phyloP scores from a whole-genome alignment of 495 filamentous ascomycete species.

The Aspergillus affinis region DNA sequence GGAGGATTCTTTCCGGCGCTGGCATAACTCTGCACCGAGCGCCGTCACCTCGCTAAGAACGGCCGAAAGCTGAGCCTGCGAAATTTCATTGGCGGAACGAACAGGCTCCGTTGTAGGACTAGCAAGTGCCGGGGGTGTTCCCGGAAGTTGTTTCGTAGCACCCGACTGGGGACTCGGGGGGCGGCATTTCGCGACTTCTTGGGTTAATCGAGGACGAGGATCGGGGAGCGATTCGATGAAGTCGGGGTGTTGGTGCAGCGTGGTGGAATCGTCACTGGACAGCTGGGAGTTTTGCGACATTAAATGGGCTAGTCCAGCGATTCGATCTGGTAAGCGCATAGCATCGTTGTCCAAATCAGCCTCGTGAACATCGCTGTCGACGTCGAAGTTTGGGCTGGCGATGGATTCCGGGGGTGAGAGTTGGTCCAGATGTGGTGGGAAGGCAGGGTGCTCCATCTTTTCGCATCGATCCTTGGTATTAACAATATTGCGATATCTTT shows the following conservation, averaged over 20 bases:
- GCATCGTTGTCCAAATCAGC: slow-evolving; percentile 1
- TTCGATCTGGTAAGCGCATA: slow-evolving; percentile 23
- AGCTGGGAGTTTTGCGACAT: slow-evolving; percentile 16
- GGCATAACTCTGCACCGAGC: slow-evolving; percentile 29
- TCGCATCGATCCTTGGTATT: neutral
- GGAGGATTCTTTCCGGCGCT: slow-evolving; percentile 32
- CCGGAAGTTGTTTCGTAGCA: neutral
- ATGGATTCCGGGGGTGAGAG: slow-evolving; percentile 17
- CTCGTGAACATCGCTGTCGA: neutral
- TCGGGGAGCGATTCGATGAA: slow-evolving; percentile 33
- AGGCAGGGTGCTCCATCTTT: neutral
- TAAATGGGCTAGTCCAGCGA: slow-evolving; percentile 26
- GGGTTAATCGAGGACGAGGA: slow-evolving; percentile 21
- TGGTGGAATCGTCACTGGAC: slow-evolving; percentile 19
- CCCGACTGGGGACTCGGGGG: slow-evolving; percentile 11
- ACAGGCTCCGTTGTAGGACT: neutral
- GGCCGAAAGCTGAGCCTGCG: slow-evolving; percentile 20
- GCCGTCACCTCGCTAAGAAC: slow-evolving; percentile 28
- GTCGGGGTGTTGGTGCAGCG: slow-evolving; percentile 33
- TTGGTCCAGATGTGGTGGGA: slow-evolving; percentile 7
- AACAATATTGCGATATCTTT: neutral
- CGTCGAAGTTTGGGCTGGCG: slow-evolving; percentile 8
- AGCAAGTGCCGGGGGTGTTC: neutral
- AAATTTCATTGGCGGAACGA: slow-evolving; percentile 7
- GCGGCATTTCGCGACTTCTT: slow-evolving; percentile 20